Evolutionary conservation across 2,329 filamentous ascomycete genomes (phyloP).

Genomic region (Talaromyces sp.): DNA sequence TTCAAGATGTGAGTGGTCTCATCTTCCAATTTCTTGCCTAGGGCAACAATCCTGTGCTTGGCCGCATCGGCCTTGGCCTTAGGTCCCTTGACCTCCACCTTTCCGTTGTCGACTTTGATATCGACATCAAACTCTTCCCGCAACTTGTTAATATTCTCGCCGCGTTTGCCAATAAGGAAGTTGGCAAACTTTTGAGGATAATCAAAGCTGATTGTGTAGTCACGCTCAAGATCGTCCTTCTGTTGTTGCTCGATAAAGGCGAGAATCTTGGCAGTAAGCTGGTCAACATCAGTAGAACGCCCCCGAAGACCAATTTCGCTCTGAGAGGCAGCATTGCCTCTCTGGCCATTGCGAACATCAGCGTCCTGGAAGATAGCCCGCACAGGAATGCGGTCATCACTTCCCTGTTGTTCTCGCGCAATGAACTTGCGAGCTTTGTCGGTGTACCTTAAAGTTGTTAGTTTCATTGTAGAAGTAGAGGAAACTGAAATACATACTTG

Average conservation of each 20-base stretch:
- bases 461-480: neutral
- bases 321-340: conserved; percentile 44
- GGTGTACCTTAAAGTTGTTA: conserved; percentile 44
- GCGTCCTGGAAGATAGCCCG: conserved; percentile 48
- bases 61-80: conserved; percentile 89
- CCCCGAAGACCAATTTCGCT: conserved; percentile 67
- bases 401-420: conserved; percentile 50
- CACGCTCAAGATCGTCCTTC: conserved; percentile 88
- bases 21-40: conserved; percentile 81
- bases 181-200: conserved; percentile 95
- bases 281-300: conserved; percentile 65
- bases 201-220: conserved; percentile 78
- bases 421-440: conserved; percentile 59
- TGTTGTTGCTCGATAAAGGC: conserved; percentile 83
- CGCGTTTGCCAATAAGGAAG: conserved; percentile 65
- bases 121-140: conserved; percentile 67
- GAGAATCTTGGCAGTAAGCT: conserved; percentile 65
- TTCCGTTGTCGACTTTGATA: conserved; percentile 87
- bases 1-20: conserved; percentile 83
- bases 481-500: conserved; percentile 34
- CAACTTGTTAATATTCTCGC: conserved; percentile 64
- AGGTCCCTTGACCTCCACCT: conserved; percentile 91
- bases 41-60: conserved; percentile 70
- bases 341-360: conserved; percentile 16
- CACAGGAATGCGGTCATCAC: conserved; percentile 51